phyloP scores from a whole-genome alignment of 2,329 filamentous ascomycete species.

The Ampelomyces quisqualis region DNA sequence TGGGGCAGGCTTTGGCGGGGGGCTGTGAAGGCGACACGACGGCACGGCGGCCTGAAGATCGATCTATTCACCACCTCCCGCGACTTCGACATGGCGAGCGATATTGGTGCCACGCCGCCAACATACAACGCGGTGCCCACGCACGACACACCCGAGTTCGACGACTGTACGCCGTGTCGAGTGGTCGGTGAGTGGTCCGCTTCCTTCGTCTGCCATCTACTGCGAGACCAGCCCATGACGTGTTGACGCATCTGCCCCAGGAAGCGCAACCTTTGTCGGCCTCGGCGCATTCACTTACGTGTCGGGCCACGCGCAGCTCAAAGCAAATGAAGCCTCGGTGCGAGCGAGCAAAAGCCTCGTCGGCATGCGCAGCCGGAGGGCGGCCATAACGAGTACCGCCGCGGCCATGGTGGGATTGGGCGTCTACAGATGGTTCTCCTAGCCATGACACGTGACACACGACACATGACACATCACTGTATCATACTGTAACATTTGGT shows the following conservation, averaged over 20 bases:
- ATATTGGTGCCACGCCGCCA: conserved; percentile 19
- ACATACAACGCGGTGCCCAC: conserved; percentile 35
- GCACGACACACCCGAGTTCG: conserved; percentile 38
- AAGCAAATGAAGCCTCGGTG: conserved; percentile 45
- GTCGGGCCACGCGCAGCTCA: conserved; percentile 49
- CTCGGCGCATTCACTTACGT: conserved; percentile 51
- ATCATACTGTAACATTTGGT: no score
- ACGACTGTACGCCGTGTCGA: conserved; percentile 71
- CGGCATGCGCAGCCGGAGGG: conserved; percentile 44
- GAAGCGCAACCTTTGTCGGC: conserved; percentile 49
- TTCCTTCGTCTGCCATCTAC: not conserved
- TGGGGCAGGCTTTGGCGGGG: conserved; percentile 30
- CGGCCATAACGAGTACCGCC: conserved; percentile 45
- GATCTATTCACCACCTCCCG: no score
- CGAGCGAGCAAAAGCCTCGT: conserved; percentile 45
- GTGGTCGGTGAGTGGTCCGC: conserved; percentile 59
- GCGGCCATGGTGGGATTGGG: conserved; percentile 48
- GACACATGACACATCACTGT: no score
- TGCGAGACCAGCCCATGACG: no score
- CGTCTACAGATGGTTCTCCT: conserved; percentile 47
- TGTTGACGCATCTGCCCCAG: no score
- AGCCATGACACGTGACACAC: no score
- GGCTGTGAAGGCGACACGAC: no score
- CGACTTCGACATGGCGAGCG: conserved; percentile 2
- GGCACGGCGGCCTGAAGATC: no score